Base-by-base conservation (phyloP, 306 rosid species). In the Carpinus viminea region DNA sequence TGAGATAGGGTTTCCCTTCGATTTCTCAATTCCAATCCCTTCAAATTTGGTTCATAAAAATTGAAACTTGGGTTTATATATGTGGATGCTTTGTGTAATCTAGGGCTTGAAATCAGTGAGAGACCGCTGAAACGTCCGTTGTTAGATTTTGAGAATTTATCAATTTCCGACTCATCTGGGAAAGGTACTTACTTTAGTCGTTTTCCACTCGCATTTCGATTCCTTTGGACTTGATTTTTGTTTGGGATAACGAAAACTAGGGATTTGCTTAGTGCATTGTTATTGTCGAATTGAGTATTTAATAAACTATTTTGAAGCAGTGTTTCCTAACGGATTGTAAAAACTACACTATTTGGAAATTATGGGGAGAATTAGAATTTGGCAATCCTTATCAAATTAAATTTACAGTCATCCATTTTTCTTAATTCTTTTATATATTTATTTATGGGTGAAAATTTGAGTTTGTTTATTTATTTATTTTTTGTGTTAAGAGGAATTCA, bases 41-140 rank as follows among this genome's bases (percentile, higher is more conserved):
- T 65, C 52, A 28, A 43, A 8, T 47, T 53, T 46, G 2, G 0
- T 9, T 2, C n/a, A 38, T 77, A 11, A 26, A 6, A 28, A 31
- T 11, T 20, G 20, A 51, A 41, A 18, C 5, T n/a, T 5, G 15
- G 11, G 59, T 43, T 51, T 34, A 4, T 68, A 13, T 38, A 11
- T 52, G 52, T 11, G 70, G 51, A 76, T 79, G 26, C 0, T 55
- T 11, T 70, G 52, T 76, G 31, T 72, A 68, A 74, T 75, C 55
- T 45, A 92, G 97, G 98, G 98, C 80, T 95, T 60, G 93, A 95
- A 86, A 93, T 95, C 82, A 95, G 85, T 43, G 98, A 88, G 82
- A 87, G 98, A 72, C 98, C 96, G 18, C 72, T 80, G 59, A 95
- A 95, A 84, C 98, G 98, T 12, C 82, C 93, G 28, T 70, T 92